Evolutionary conservation across 164 flowering plant genomes (phyloP).

Genomic region (Magnolia officinalis): DNA sequence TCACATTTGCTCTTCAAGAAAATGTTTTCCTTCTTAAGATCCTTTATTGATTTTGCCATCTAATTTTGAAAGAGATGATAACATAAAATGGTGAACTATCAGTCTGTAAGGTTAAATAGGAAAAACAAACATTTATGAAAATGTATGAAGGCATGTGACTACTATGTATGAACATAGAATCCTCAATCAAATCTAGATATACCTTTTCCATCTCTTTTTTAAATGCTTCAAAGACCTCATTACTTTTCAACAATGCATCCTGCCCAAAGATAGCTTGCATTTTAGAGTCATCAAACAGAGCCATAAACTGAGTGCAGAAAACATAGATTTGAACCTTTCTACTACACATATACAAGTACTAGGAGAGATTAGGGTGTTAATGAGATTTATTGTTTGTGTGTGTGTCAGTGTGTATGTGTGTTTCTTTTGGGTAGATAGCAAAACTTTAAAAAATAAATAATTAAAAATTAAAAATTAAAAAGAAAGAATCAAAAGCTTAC

Average conservation of each 20-base stretch:
- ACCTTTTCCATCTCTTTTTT: slow-evolving; percentile 98
- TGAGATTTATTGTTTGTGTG: too few relatives aligned
- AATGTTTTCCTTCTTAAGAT: slow-evolving; percentile 82
- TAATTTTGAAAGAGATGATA: slow-evolving; percentile 17
- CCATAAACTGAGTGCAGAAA: neutral
- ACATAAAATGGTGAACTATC: neutral
- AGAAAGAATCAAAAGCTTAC: too few relatives aligned
- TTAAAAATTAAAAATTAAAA: too few relatives aligned
- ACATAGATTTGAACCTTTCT: slow-evolving; percentile 1
- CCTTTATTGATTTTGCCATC: slow-evolving; percentile 88
- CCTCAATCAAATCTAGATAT: slow-evolving; percentile 7
- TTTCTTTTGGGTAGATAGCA: too few relatives aligned
- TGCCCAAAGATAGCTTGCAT: slow-evolving; percentile 30
- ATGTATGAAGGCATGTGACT: neutral
- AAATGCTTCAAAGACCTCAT: slow-evolving; percentile 90
- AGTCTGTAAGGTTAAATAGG: neutral
- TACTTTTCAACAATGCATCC: slow-evolving; percentile 91
- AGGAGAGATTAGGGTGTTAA: neutral
- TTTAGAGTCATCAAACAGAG: neutral
- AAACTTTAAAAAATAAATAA: too few relatives aligned
- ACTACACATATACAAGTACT: neutral
- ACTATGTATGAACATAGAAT: neutral
- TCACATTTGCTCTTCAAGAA: slow-evolving; percentile 86
- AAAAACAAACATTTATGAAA: neutral
- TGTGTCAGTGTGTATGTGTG: too few relatives aligned